phyloP scores from a whole-genome alignment of 1,139 yeast species.

The Nematodospora anomalae region DNA sequence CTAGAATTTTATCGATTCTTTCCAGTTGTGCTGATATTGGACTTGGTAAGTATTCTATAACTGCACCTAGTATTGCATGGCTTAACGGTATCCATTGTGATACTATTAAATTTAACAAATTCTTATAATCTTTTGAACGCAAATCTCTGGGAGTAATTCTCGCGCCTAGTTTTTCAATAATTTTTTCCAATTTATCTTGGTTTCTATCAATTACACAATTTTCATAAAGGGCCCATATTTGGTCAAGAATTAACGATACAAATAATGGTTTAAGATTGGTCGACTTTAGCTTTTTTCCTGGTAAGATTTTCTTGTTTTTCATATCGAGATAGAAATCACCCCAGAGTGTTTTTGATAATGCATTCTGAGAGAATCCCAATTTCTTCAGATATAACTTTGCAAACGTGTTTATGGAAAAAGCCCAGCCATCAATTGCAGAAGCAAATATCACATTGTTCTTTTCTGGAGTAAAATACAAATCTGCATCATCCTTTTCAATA shows the following conservation, averaged over 20 bases:
- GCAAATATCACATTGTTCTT: constrained; percentile 91
- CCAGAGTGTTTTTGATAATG: constrained; percentile 87
- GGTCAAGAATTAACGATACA: constrained; percentile 84
- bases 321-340: constrained; percentile 91
- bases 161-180: constrained; percentile 67
- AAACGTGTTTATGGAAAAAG: constrained; percentile 86
- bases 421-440: constrained; percentile 98
- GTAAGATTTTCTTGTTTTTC: constrained; percentile 79
- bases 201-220: constrained; percentile 65
- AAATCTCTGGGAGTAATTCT: constrained; percentile 75
- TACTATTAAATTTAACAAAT: constrained; percentile 66
- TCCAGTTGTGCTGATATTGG: constrained; percentile 73
- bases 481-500: constrained; percentile 78
- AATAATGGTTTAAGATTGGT: constrained; percentile 72
- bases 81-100: constrained; percentile 96
- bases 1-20: constrained; percentile 68
- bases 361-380: constrained; percentile 79
- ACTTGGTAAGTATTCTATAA: constrained; percentile 82
- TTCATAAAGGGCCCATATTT: constrained; percentile 89
- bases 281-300: constrained; percentile 53
- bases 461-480: constrained; percentile 86
- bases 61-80: constrained; percentile 78
- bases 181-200: constrained; percentile 70
- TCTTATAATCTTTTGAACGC: constrained; percentile 73
- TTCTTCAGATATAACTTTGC: constrained; percentile 84